phyloP scores from a whole-genome alignment of 139 green algal genomes.

The Auxenochlorella protothecoides region DNA sequence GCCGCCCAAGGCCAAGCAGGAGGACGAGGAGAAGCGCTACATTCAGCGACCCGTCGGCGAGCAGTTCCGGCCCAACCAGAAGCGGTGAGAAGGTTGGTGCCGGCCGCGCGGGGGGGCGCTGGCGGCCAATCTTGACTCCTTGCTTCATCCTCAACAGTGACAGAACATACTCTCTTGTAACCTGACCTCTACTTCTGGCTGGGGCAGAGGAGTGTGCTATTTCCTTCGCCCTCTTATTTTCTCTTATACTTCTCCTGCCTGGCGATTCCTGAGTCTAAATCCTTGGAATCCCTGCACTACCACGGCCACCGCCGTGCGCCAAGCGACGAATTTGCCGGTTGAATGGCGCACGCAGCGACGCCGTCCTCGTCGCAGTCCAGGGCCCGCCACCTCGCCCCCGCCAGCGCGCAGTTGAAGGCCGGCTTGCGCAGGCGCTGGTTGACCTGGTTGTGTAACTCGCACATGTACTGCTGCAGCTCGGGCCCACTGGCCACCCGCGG shows the following conservation, averaged over 20 bases:
- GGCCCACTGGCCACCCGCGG: slow-evolving; percentile 12
- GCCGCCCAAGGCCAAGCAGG: slow-evolving; percentile 45
- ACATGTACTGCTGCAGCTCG: slow-evolving; percentile 74
- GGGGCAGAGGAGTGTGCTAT: too few species aligned
- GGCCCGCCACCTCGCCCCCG: slow-evolving; percentile 52
- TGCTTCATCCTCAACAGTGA: too few species aligned
- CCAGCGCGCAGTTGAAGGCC: slow-evolving; percentile 72
- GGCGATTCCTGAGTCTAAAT: too few species aligned
- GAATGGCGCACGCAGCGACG: slow-evolving; percentile 8
- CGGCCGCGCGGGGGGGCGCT: too few species aligned
- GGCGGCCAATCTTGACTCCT: too few species aligned
- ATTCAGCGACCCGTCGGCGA: slow-evolving; percentile 62
- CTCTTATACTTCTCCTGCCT: too few species aligned
- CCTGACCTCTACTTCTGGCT: too few species aligned
- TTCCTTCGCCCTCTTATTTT: too few species aligned
- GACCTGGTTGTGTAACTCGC: slow-evolving; percentile 73
- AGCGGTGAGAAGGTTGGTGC: neutral
- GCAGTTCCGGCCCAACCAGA: slow-evolving; percentile 38
- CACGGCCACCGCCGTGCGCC: neutral
- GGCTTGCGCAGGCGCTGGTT: slow-evolving; percentile 72
- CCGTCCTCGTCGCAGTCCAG: slow-evolving; percentile 51
- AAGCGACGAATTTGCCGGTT: neutral
- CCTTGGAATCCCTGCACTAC: too few species aligned
- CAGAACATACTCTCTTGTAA: too few species aligned
- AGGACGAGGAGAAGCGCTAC: slow-evolving; percentile 71